Evolutionary conservation across 306 rosid species (phyloP).

Genomic region (Phaseolus lunatus): DNA sequence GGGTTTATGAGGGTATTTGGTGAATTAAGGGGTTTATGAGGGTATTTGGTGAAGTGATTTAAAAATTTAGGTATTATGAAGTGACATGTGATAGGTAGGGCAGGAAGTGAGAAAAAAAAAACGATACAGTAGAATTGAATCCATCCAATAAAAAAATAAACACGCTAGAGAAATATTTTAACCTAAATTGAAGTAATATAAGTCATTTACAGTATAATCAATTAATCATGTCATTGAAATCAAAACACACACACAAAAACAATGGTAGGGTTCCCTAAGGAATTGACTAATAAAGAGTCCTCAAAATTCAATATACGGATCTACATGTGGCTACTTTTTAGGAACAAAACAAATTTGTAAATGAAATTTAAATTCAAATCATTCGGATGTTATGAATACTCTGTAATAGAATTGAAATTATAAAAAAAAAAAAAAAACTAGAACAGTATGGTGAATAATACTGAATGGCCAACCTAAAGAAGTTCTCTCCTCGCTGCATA

Average conservation of each 20-base stretch:
- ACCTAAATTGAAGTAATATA: not conserved
- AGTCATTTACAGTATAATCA: not conserved
- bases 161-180: not conserved
- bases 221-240: not conserved
- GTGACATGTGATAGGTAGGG: too few relatives aligned
- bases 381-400: slow-evolving; percentile 33
- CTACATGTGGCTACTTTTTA: not conserved
- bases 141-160: too few relatives aligned
- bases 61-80: too few relatives aligned
- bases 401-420: slow-evolving; percentile 41
- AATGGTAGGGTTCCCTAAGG: not conserved
- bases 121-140: too few relatives aligned
- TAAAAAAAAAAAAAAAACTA: slow-evolving; percentile 21
- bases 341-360: slow-evolving; percentile 26
- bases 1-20: too few relatives aligned
- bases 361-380: slow-evolving; percentile 28
- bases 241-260: not conserved
- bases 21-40: too few relatives aligned
- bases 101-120: too few relatives aligned
- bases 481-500: slow-evolving; percentile 75
- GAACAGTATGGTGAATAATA: not conserved
- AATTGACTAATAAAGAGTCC: not conserved
- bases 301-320: slow-evolving; percentile 1
- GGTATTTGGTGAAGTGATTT: too few relatives aligned
- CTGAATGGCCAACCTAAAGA: slow-evolving; percentile 53